These are phyloP conservation scores for Stemphylium beticola DNA, from an alignment of 2,329 filamentous ascomycete genomes.

Conservation along the genomic window DNA sequence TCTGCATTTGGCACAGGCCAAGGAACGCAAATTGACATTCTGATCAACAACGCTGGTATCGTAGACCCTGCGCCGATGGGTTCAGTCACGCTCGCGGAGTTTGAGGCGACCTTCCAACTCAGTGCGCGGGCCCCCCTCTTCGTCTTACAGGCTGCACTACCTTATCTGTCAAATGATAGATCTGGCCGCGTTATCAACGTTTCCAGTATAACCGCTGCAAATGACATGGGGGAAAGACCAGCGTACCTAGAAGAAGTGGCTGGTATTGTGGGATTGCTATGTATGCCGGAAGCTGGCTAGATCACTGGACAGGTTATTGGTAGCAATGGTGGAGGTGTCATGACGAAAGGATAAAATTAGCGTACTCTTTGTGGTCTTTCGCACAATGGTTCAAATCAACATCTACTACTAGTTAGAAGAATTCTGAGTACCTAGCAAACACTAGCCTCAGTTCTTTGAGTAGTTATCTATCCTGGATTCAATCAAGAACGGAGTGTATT, in stretches of 20 bases:
- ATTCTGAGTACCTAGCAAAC: too few species aligned
- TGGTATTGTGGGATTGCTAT: slow-evolving; percentile 75
- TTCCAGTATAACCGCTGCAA: slow-evolving; percentile 61
- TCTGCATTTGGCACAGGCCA: background rate
- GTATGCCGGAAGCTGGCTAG: slow-evolving; percentile 70
- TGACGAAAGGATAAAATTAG: slow-evolving; percentile 42
- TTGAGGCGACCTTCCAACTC: slow-evolving; percentile 66
- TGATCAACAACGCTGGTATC: background rate
- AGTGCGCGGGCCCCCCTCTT: slow-evolving; percentile 61
- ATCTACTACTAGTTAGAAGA: too few species aligned
- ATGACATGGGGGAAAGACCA: slow-evolving; percentile 58
- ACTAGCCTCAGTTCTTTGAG: too few species aligned
- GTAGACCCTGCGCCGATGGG: background rate
- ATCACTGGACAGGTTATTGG: slow-evolving; percentile 77
- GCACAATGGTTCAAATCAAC: too few species aligned
- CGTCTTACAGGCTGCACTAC: slow-evolving; percentile 71
- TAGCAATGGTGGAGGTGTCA: slow-evolving; percentile 75
- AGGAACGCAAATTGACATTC: background rate
- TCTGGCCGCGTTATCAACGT: slow-evolving; percentile 67
- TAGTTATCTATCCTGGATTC: too few species aligned
- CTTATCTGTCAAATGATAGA: slow-evolving; percentile 70
- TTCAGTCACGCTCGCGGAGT: background rate
- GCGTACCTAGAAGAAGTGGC: slow-evolving; percentile 72
- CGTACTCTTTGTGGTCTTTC: too few species aligned
- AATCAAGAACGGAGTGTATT: too few species aligned